Evolutionary conservation across 2,329 filamentous ascomycete genomes (phyloP), one percentile per base, ranked within the genome.

Genomic region (Acarospora socialis): DNA sequence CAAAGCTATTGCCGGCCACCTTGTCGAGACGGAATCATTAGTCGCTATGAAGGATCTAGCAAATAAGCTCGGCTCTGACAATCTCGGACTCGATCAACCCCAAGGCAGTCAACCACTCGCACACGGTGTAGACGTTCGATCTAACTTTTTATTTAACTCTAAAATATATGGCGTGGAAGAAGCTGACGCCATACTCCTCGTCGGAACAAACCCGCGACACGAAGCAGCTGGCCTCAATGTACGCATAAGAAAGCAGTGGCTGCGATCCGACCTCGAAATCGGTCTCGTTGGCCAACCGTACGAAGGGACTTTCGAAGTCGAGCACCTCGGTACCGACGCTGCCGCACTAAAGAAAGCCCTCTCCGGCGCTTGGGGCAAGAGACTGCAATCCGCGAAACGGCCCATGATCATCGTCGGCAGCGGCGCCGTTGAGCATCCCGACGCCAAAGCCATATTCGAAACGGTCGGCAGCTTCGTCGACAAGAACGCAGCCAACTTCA

Each of bases 361-460:
- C 35, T 65, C 80, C 31, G 87, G 90, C 23, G 66, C 76, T 19
- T 98, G 94, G 53, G 87, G 87, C 55, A 86, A 94, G 72, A 92
- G 86, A 63, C 74, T 98, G 33, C 71, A 80, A 49, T 63, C 71
- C 32, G 86, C 90, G 26, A 80, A 94, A 71, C 77, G 73, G 47
- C 90, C 90, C 32, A 93, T 98, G 84, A 93, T 98, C 50, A 77
- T 98, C 38, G 76, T 95, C 35, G 90, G 90, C 43, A 93, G 84
- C 45, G 83, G 78, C 49, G 81, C 90, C 37, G 83, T 81, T 19
- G 90, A 98, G 57, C 86, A 94, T 57, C 59, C 71, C 17, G 90
- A 95, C 51, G 80, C 86, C 35, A 92, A 92, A 64, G 77, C 82
- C 36, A 84, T 92, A 55, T 95, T 87, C 55, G 87, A 95, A 67